Conservation (phyloP, 164 flowering plant species). For the Litsea cubeba region DNA sequence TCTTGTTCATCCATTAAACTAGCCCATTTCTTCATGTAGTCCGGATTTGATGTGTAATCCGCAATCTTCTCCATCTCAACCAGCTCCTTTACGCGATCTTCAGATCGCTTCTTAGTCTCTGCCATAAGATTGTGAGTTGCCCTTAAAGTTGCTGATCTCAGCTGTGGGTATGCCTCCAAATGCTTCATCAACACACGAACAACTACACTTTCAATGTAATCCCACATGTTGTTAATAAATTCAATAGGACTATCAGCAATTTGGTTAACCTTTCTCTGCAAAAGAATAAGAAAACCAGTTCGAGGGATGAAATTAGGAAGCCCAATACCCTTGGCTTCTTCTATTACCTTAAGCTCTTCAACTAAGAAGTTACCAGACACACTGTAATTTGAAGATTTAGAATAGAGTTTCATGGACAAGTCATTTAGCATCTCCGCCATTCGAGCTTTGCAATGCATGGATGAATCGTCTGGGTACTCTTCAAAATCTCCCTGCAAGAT, state of each 20-base stretch:
- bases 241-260: slow-evolving; percentile 11
- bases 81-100: slow-evolving; percentile 17
- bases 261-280: slow-evolving; percentile 17
- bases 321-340: slow-evolving; percentile 31
- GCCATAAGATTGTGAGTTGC: slow-evolving; percentile 19
- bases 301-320: slow-evolving; percentile 38
- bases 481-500: slow-evolving; percentile 28
- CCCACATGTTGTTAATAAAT: slow-evolving; percentile 16
- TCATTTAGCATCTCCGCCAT: slow-evolving; percentile 27
- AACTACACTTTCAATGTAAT: slow-evolving; percentile 21
- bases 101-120: slow-evolving; percentile 17
- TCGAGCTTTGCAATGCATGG: slow-evolving; percentile 17
- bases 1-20: slow-evolving; percentile 14
- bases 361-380: slow-evolving; percentile 15
- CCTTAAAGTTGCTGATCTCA: slow-evolving; percentile 14
- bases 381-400: slow-evolving; percentile 9
- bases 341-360: slow-evolving; percentile 27
- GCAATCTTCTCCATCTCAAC: slow-evolving; percentile 35
- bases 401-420: slow-evolving; percentile 17
- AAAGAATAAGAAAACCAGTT: slow-evolving; percentile 14
- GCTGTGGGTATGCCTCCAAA: slow-evolving; percentile 24
- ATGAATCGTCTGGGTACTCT: slow-evolving; percentile 27
- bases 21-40: slow-evolving; percentile 20
- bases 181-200: slow-evolving; percentile 16
- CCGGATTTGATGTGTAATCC: slow-evolving; percentile 31